Evolutionary conservation across 179 eudicot genomes (phyloP).

Genomic region (Heliamphora pulchella): DNA sequence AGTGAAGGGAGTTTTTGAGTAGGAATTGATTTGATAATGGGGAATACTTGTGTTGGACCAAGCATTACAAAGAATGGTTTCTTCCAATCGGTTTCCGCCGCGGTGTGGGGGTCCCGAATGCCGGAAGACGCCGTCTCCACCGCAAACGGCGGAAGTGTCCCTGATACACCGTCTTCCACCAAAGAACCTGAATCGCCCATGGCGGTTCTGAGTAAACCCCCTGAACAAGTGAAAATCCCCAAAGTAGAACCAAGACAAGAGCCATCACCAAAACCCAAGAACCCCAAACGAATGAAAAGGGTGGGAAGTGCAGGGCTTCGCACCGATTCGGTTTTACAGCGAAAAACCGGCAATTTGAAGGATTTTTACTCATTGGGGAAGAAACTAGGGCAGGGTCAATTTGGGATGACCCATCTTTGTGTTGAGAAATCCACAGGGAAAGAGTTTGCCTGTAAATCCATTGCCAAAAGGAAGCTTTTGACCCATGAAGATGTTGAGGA

Average conservation of each 20-base stretch:
- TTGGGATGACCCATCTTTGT: slow-evolving; percentile 48
- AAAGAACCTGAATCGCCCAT: slow-evolving; percentile 23
- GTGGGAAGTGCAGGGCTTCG: slow-evolving; percentile 43
- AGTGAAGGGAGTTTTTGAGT: not conserved
- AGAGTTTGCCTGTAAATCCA: slow-evolving; percentile 49
- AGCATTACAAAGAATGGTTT: slow-evolving; percentile 26
- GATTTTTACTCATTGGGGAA: slow-evolving; percentile 37
- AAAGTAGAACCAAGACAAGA: slow-evolving; percentile 32
- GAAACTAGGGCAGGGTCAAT: slow-evolving; percentile 52
- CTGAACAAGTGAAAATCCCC: slow-evolving; percentile 24
- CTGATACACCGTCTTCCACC: not conserved
- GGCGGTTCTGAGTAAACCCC: slow-evolving; percentile 26
- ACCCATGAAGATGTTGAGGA: slow-evolving; percentile 49
- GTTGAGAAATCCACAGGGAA: slow-evolving; percentile 39
- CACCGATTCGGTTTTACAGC: slow-evolving; percentile 34
- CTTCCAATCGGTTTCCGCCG: slow-evolving; percentile 31
- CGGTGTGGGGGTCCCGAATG: slow-evolving; percentile 25
- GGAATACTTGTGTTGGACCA: slow-evolving; percentile 35
- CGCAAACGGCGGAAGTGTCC: slow-evolving; percentile 17
- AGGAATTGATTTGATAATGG: slow-evolving; percentile 18
- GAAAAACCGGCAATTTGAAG: slow-evolving; percentile 42
- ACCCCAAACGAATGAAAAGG: slow-evolving; percentile 32
- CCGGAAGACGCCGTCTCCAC: slow-evolving; percentile 13
- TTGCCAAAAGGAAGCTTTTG: slow-evolving; percentile 42
- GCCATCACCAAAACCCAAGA: slow-evolving; percentile 37